These are phyloP conservation scores for Tephrocybe sp. DNA, from an alignment of 768 basidiomycete species.

Conservation along the genomic window DNA sequence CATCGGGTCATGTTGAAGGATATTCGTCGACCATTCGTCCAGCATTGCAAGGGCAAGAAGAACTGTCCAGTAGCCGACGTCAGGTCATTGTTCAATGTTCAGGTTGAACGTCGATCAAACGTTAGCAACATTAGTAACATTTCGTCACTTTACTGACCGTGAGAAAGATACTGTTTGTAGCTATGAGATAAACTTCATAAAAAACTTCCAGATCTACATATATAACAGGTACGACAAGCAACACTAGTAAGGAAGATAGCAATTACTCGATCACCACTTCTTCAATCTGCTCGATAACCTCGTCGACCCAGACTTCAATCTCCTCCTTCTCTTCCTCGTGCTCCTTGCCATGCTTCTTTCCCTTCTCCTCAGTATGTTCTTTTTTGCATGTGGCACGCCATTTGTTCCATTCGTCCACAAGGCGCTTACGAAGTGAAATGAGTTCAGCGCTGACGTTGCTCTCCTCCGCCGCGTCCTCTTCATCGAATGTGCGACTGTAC, in stretches of 20 bases:
- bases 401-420: conserved; percentile 99
- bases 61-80: background rate
- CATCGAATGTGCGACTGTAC: conserved; percentile 89
- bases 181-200: no score
- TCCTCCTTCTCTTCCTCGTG: conserved; percentile 67
- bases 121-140: no score
- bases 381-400: conserved; percentile 73
- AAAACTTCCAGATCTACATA: background rate
- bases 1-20: conserved; percentile 80
- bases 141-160: conserved; percentile 8
- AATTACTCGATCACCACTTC: conserved; percentile 47
- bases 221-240: background rate
- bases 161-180: background rate
- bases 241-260: background rate
- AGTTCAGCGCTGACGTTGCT: conserved; percentile 94
- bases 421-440: conserved; percentile 82
- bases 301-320: conserved; percentile 93
- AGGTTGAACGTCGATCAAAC: background rate
- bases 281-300: conserved; percentile 90
- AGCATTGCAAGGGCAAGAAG: conserved; percentile 19
- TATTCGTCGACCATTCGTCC: conserved; percentile 34
- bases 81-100: conserved; percentile 11
- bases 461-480: conserved; percentile 95
- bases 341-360: conserved; percentile 12
- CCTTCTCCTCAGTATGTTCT: conserved; percentile 13